Conservation (phyloP, 345 rosid species). For the Salix arbutifolia region DNA sequence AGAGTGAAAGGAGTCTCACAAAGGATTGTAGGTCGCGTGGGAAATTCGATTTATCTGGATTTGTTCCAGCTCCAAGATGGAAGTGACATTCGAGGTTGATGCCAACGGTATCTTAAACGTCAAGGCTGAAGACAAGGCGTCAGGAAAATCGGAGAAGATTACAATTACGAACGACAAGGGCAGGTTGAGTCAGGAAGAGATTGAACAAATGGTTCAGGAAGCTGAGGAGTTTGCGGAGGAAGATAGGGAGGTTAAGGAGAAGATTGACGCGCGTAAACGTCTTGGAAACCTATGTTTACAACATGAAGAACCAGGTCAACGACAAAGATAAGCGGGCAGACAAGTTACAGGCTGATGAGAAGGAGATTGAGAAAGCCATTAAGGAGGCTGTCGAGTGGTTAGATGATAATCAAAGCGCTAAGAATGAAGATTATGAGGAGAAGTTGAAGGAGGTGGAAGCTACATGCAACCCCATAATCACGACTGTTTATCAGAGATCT, state of each 20-base stretch:
- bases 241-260: slow-evolving; percentile 24
- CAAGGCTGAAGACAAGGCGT: slow-evolving; percentile 24
- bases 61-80: slow-evolving; percentile 23
- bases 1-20: slow-evolving; percentile 29
- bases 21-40: slow-evolving; percentile 33
- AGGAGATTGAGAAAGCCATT: slow-evolving; percentile 17
- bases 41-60: slow-evolving; percentile 23
- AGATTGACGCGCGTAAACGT: slow-evolving; percentile 29
- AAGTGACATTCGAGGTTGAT: slow-evolving; percentile 24
- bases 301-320: slow-evolving; percentile 22
- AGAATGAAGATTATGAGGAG: slow-evolving; percentile 30
- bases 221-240: slow-evolving; percentile 29
- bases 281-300: slow-evolving; percentile 26
- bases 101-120: slow-evolving; percentile 24
- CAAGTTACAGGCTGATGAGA: slow-evolving; percentile 19
- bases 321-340: slow-evolving; percentile 24
- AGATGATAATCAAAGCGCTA: slow-evolving; percentile 29
- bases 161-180: slow-evolving; percentile 24
- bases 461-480: slow-evolving; percentile 9
- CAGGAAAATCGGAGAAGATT: slow-evolving; percentile 19
- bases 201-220: slow-evolving; percentile 22
- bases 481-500: slow-evolving; percentile 24
- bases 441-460: slow-evolving; percentile 38
- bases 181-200: slow-evolving; percentile 23
- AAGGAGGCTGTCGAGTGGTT: slow-evolving; percentile 25